Percentiles rank a stretch among this genome's conserved stretches.
Conservation (phyloP, 2,329 filamentous ascomycete genomes). For the Monilinia fructicola region DNA sequence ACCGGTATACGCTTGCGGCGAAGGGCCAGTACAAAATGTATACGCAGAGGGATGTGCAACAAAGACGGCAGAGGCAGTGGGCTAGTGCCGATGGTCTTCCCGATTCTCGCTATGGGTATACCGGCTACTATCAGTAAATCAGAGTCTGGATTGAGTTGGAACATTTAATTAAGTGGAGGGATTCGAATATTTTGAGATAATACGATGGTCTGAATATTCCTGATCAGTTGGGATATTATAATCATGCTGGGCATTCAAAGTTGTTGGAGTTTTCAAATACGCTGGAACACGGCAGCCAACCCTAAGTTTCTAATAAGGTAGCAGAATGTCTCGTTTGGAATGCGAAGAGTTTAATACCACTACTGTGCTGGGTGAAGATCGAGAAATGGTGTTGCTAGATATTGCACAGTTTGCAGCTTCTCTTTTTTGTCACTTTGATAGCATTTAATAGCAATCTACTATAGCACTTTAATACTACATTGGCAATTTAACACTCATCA, state of each 20-base stretch:
- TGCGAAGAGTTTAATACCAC: background rate
- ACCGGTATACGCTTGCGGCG: background rate
- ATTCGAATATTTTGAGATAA: background rate
- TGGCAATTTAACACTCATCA: background rate
- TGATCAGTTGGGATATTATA: background rate
- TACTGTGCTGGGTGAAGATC: background rate
- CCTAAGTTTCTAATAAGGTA: background rate
- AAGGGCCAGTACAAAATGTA: background rate
- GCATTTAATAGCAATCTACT: background rate
- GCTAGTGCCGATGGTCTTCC: background rate
- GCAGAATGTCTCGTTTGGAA: background rate
- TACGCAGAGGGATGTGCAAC: background rate
- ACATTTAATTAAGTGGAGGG: background rate
- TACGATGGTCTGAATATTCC: background rate
- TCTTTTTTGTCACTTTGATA: background rate
- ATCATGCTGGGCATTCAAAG: background rate
- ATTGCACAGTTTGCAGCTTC: background rate
- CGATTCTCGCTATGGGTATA: background rate
- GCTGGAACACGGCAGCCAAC: too few species aligned
- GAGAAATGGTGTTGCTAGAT: background rate
- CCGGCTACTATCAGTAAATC: background rate
- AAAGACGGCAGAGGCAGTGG: constrained; percentile 6
- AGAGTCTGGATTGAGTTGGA: background rate
- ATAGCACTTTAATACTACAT: background rate
- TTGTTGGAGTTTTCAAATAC: background rate